Evolutionary conservation across 2,329 filamentous ascomycete species (phyloP).

Genomic region (Penicillium sclerotigenum): DNA sequence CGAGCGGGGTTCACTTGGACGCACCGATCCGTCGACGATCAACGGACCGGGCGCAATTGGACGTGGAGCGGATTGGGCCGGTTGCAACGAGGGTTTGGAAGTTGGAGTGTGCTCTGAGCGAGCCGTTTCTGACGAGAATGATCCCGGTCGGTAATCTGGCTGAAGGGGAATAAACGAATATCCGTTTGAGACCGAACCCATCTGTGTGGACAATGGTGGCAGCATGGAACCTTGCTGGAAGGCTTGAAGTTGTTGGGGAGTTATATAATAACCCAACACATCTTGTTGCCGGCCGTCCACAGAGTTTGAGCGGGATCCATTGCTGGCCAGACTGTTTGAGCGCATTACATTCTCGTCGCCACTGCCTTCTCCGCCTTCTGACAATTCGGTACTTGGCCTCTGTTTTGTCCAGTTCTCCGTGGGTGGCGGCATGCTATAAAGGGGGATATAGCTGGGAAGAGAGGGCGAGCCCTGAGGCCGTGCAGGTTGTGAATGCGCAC

Average conservation of each 20-base stretch:
- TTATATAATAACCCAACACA: slow-evolving; percentile 47
- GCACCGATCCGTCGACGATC: slow-evolving; percentile 49
- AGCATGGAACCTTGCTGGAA: slow-evolving; percentile 41
- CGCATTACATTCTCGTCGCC: slow-evolving; percentile 34
- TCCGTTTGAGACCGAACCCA: slow-evolving; percentile 40
- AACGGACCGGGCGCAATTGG: slow-evolving; percentile 39
- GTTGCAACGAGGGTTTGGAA: slow-evolving; percentile 20
- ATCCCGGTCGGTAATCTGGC: slow-evolving; percentile 34
- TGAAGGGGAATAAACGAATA: slow-evolving; percentile 35
- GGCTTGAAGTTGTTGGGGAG: slow-evolving; percentile 42
- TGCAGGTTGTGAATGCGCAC: slow-evolving; percentile 53
- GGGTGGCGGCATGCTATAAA: slow-evolving; percentile 33
- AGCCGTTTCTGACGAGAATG: slow-evolving; percentile 27
- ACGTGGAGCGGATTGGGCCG: slow-evolving; percentile 22
- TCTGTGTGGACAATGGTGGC: slow-evolving; percentile 38
- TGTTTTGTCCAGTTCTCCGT: slow-evolving; percentile 31
- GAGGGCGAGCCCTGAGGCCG: slow-evolving; percentile 39
- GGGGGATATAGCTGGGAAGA: slow-evolving; percentile 32
- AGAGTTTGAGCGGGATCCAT: slow-evolving; percentile 32
- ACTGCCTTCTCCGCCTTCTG: slow-evolving; percentile 32
- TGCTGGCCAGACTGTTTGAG: slow-evolving; percentile 33
- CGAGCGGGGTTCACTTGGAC: slow-evolving; percentile 36
- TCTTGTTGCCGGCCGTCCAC: slow-evolving; percentile 43
- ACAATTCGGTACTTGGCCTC: slow-evolving; percentile 32
- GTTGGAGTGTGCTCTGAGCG: slow-evolving; percentile 25